Base-by-base conservation (phyloP, 345 rosid genomes). In the Adansonia digitata region DNA sequence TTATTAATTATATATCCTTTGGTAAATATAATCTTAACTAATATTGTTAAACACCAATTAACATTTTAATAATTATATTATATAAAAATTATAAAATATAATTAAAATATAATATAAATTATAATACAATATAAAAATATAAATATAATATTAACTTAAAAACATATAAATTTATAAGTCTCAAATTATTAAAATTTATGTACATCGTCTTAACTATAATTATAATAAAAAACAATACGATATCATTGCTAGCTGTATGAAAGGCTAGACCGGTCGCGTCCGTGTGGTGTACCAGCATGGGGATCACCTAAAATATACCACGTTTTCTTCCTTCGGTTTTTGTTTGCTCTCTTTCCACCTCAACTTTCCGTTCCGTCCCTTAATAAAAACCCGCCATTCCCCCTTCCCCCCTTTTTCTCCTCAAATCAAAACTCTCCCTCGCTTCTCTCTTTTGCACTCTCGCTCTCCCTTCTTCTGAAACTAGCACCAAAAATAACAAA, bases 251-350 rank as follows among this genome's bases (percentile, higher is more conserved):
- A n/a, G n/a, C n/a, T n/a, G n/a, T n/a, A n/a, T n/a, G n/a, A 27
- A 75, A 71, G 37, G 69, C 20, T 57, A 75, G 63, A 61, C 55
- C 72, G 73, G 76, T 46, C 60, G 55, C 56, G 29, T 45, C 20
- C 48, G 53, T 45, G n/a, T 29, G 31, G 31, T 45, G 24, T 26
- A 65, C 5, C 48, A 51, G 27, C 56, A 66, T 72, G 68, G 43
- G 37, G 37, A 35, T 24, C 57, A 29, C 78, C 53, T 24, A 20
- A 11, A 70, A 64, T 26, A 61, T 53, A 18, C 29, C 74, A 66
- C 74, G 77, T 76, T 67, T 75, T 49, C 26, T n/a, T n/a, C 42
- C 6, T 27, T 18, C 2, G 3, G 8, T 12, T 12, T 24, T 66
- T 31, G 18, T 26, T 18, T 46, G 2, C 8, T 22, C 5, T 37